Conservation (phyloP, 192 early-diverging fungal species). For the Phlyctochytrium arcticum region DNA sequence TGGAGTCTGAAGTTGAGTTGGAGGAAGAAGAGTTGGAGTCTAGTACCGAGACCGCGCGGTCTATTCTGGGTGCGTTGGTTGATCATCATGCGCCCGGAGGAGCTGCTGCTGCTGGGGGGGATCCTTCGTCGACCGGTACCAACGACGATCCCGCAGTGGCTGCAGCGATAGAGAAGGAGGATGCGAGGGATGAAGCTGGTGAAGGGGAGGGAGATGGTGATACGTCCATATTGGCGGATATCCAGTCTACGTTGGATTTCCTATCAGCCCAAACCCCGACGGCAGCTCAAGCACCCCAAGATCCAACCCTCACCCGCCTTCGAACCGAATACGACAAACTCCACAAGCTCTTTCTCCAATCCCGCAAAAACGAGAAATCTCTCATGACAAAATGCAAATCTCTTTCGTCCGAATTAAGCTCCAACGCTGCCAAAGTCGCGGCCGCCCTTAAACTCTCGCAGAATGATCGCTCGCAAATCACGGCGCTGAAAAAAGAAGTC, state of each 20-base stretch:
- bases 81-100: not conserved
- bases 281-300: not conserved
- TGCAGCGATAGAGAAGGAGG: not conserved
- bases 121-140: not conserved
- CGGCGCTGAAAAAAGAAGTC: constrained; percentile 49
- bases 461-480: constrained; percentile 40
- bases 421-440: constrained; percentile 49
- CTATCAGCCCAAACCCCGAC: constrained; percentile 1
- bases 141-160: not conserved
- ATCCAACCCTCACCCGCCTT: constrained; percentile 25
- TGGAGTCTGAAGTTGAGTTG: constrained; percentile 7
- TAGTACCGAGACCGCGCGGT: constrained; percentile 18
- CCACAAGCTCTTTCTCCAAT: constrained; percentile 42
- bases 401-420: constrained; percentile 38
- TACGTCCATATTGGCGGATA: constrained; percentile 11
- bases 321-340: constrained; percentile 48
- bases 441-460: constrained; percentile 45
- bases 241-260: constrained; percentile 22
- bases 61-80: constrained; percentile 26
- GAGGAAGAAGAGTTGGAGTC: constrained; percentile 21
- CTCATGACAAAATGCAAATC: constrained; percentile 46
- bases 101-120: not conserved
- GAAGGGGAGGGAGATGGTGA: constrained; percentile 19
- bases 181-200: not conserved
- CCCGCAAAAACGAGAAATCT: constrained; percentile 45